A percentile compares a stretch with the other conserved stretches of the same genome.
These are phyloP conservation scores for Neoboletus subvelutipes DNA, from an alignment of 768 basidiomycete genomes.

Conservation along the genomic window DNA sequence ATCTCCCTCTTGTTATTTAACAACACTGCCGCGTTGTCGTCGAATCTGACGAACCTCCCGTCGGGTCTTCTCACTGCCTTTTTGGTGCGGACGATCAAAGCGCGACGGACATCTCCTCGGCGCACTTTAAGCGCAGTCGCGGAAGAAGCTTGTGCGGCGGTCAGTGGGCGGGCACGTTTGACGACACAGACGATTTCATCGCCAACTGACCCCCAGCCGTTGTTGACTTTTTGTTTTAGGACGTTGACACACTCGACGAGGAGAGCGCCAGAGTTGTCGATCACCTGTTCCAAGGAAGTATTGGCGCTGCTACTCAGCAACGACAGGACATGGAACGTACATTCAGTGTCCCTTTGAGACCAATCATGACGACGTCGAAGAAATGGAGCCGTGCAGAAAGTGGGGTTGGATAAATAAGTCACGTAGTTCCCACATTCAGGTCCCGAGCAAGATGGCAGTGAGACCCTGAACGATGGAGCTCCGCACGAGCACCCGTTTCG, in stretches of 20 bases:
- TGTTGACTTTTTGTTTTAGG: constrained; percentile 92
- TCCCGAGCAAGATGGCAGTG: background rate
- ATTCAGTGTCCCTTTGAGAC: constrained; percentile 89
- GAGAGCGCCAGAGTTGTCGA: constrained; percentile 96
- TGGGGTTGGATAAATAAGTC: constrained; percentile 13
- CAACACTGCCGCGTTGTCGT: constrained; percentile 94
- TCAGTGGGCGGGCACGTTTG: constrained; percentile 83
- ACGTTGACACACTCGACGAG: constrained; percentile 96
- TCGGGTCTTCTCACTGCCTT: constrained; percentile 85
- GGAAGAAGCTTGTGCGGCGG: constrained; percentile 62
- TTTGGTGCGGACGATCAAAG: constrained; percentile 91
- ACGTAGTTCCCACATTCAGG: constrained; percentile 25
- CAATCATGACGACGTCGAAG: constrained; percentile 64
- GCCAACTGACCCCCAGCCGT: constrained; percentile 89
- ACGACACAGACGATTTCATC: constrained; percentile 97
- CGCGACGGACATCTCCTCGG: constrained; percentile 91
- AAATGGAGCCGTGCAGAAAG: background rate
- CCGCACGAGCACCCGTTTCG: constrained; percentile 10
- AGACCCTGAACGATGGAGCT: constrained; percentile 15
- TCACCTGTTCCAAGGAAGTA: constrained; percentile 54
- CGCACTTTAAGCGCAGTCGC: constrained; percentile 87
- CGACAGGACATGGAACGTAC: constrained; percentile 40
- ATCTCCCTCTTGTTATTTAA: constrained; percentile 96
- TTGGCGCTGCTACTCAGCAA: background rate
- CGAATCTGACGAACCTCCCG: constrained; percentile 85